Conservation (phyloP, 129 eudicot species). For the Tanacetum coccineum region DNA sequence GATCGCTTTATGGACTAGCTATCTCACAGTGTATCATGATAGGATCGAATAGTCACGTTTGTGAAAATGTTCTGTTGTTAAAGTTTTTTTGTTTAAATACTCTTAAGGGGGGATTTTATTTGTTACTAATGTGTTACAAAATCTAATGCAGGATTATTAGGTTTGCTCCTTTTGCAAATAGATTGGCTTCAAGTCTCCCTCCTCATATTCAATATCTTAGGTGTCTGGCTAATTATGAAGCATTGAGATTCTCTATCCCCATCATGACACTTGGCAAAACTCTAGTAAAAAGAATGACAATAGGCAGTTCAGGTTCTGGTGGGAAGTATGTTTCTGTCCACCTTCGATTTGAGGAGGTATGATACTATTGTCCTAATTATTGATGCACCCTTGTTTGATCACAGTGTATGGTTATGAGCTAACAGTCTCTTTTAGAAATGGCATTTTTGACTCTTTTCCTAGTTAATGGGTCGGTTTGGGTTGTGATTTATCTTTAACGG, state of each 20-base stretch:
- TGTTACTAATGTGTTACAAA: conserved; percentile 21
- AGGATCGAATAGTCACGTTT: not conserved
- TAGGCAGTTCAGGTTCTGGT: conserved; percentile 49
- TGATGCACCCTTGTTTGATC: not conserved
- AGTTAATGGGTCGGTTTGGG: too few relatives aligned
- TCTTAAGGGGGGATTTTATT: not conserved
- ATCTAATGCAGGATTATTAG: conserved; percentile 56
- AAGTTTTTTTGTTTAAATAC: not conserved
- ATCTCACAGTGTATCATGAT: conserved; percentile 6
- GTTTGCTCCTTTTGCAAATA: conserved; percentile 81
- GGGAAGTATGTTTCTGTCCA: conserved; percentile 80
- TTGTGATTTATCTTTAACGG: too few relatives aligned
- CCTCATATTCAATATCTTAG: conserved; percentile 66
- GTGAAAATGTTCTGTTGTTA: not conserved
- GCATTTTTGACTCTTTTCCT: not conserved
- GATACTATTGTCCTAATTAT: conserved; percentile 4
- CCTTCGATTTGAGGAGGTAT: conserved; percentile 93
- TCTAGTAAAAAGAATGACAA: conserved; percentile 58
- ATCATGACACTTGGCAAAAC: conserved; percentile 51
- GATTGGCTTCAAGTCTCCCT: conserved; percentile 74
- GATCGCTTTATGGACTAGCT: not conserved
- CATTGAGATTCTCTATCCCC: conserved; percentile 62
- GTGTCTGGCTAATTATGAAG: conserved; percentile 78
- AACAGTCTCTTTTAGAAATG: not conserved
- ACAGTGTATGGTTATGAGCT: not conserved